Percentiles rank a stretch among this genome's conserved stretches.
Evolutionary conservation across 331 rosid genomes (phyloP).

Genomic region (Acacia concinna): DNA sequence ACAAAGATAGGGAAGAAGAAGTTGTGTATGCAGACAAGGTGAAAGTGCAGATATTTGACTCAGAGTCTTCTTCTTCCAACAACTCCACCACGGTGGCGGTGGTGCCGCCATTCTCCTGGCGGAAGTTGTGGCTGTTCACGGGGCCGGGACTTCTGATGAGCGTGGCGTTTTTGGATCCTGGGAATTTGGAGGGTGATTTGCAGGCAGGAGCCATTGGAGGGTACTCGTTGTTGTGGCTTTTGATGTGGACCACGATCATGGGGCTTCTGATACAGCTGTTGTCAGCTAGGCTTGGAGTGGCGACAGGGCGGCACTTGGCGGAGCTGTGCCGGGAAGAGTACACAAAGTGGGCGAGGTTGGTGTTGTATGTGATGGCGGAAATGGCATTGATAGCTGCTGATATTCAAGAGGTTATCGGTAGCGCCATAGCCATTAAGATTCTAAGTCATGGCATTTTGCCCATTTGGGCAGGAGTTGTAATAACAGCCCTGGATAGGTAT

Average conservation of each 20-base stretch:
- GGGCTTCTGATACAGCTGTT: constrained; percentile 43
- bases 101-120: constrained; percentile 47
- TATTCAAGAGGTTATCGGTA: constrained; percentile 56
- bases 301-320: constrained; percentile 50
- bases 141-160: constrained; percentile 57
- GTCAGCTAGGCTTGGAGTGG: constrained; percentile 50
- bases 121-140: constrained; percentile 52
- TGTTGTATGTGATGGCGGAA: constrained; percentile 44
- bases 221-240: constrained; percentile 50
- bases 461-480: constrained; percentile 53
- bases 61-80: constrained; percentile 22
- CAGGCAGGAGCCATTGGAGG: constrained; percentile 54
- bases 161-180: constrained; percentile 52
- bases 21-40: constrained; percentile 38
- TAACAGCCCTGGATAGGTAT: constrained; percentile 53
- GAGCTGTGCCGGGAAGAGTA: constrained; percentile 54
- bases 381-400: constrained; percentile 53
- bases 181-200: constrained; percentile 47
- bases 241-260: constrained; percentile 52
- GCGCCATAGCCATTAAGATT: constrained; percentile 53
- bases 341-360: constrained; percentile 44
- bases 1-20: constrained; percentile 21
- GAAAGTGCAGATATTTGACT: constrained; percentile 45
- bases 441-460: constrained; percentile 48
- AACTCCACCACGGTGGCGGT: not conserved